These are phyloP conservation scores for Mesembryanthemum crystallinum DNA, from an alignment of 148 eudicot species.

Conservation along the genomic window DNA sequence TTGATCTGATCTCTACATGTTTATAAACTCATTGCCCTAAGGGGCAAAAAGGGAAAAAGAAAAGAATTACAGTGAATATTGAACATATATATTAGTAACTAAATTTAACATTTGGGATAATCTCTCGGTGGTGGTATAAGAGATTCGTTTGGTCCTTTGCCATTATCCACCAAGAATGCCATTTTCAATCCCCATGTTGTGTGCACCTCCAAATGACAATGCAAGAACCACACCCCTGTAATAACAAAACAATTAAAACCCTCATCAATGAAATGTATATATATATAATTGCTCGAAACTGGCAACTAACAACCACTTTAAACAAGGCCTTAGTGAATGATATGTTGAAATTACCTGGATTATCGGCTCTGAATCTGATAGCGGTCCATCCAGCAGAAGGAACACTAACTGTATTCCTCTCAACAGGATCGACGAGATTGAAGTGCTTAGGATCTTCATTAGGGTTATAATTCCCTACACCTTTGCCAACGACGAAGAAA, in stretches of 20 bases:
- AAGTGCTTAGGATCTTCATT: slow-evolving; percentile 36
- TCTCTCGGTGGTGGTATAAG: slow-evolving; percentile 51
- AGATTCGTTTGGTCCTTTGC: slow-evolving; percentile 48
- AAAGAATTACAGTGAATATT: background rate
- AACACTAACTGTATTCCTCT: slow-evolving; percentile 46
- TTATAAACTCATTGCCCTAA: background rate
- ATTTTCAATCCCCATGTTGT: slow-evolving; percentile 66
- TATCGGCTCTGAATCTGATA: slow-evolving; percentile 51
- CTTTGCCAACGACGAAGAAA: slow-evolving; percentile 49
- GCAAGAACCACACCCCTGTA: slow-evolving; percentile 56
- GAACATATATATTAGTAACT: background rate
- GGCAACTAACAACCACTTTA: no score
- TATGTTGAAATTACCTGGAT: slow-evolving; percentile 42
- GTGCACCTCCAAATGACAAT: slow-evolving; percentile 56
- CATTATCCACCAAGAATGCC: slow-evolving; percentile 61
- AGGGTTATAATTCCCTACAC: slow-evolving; percentile 46
- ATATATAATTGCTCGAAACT: no score
- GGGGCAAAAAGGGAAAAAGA: background rate
- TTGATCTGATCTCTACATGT: background rate
- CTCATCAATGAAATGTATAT: no score
- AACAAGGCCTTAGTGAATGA: no score
- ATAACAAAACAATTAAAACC: background rate
- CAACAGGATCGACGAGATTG: slow-evolving; percentile 56
- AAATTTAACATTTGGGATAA: slow-evolving; percentile 44
- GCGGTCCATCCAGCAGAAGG: slow-evolving; percentile 58